Conservation (phyloP, 108 stramenopile genomes). For the Schizochytrium sp. region DNA sequence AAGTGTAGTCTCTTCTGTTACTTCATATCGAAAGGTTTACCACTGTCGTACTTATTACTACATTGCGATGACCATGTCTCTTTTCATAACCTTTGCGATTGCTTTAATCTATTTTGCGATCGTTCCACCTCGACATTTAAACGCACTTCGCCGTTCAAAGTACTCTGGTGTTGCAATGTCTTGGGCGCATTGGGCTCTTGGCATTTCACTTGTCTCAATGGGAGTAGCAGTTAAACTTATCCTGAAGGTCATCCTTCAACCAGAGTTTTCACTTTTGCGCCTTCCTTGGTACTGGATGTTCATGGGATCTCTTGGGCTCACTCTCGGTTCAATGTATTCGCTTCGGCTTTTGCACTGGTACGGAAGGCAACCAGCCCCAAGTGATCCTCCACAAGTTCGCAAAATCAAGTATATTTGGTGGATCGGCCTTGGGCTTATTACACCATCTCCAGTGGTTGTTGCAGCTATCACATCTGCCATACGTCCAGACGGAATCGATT, state of each 20-base stretch:
- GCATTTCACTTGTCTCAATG: background rate
- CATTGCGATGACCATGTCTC: background rate
- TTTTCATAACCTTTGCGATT: background rate
- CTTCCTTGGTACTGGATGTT: background rate
- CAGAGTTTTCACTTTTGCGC: background rate
- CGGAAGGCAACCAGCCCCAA: background rate
- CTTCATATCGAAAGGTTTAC: background rate
- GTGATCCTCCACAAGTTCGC: background rate
- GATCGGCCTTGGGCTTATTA: background rate
- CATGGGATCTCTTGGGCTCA: slow-evolving; percentile 6
- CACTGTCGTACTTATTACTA: background rate
- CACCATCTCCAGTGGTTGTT: background rate
- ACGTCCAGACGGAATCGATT: background rate
- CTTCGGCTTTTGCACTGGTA: slow-evolving; percentile 34
- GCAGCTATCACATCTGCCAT: background rate
- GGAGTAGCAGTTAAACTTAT: background rate
- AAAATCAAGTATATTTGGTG: background rate
- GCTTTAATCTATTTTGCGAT: background rate
- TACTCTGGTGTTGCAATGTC: background rate
- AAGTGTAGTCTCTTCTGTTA: background rate
- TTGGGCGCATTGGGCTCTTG: background rate
- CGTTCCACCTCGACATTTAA: background rate
- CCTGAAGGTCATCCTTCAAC: background rate
- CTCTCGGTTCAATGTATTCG: background rate
- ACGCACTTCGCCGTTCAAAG: background rate